phyloP scores from a whole-genome alignment of 2,329 filamentous ascomycete genomes.

The Paracoccidioides lutzii region DNA sequence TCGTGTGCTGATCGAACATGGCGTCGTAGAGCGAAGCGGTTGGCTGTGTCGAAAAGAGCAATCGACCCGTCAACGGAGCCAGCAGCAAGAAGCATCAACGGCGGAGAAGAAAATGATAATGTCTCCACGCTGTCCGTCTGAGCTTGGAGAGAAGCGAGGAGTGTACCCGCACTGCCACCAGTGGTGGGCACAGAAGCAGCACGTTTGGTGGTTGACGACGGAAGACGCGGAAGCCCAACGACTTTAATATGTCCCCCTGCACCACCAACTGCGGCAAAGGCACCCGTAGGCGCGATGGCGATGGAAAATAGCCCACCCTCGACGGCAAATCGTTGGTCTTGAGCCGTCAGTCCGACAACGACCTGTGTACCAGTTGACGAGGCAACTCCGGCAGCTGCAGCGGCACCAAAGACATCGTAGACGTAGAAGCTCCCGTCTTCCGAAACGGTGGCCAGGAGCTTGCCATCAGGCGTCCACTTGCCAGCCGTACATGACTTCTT shows the following conservation, averaged over 20 bases:
- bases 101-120: constrained; percentile 49
- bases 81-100: constrained; percentile 47
- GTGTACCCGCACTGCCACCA: constrained; percentile 51
- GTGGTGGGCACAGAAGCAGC: constrained; percentile 36
- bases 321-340: constrained; percentile 82
- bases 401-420: constrained; percentile 79
- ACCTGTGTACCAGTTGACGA: constrained; percentile 46
- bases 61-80: constrained; percentile 58
- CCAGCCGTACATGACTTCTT: constrained; percentile 77
- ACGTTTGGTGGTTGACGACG: constrained; percentile 21
- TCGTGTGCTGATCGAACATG: constrained; percentile 74
- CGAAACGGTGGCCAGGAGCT: constrained; percentile 71
- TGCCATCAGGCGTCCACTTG: constrained; percentile 78
- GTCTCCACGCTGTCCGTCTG: constrained; percentile 73
- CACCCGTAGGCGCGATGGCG: constrained; percentile 64
- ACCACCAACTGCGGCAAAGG: constrained; percentile 74
- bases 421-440: constrained; percentile 84
- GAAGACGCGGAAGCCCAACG: constrained; percentile 62
- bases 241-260: constrained; percentile 77
- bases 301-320: constrained; percentile 86
- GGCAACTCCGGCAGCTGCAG: constrained; percentile 50
- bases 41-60: constrained; percentile 71
- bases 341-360: constrained; percentile 61
- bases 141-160: constrained; percentile 70
- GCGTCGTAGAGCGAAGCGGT: constrained; percentile 74